phyloP scores from a whole-genome alignment of 495 filamentous ascomycete genomes.

The Penicillium malachiteum region DNA sequence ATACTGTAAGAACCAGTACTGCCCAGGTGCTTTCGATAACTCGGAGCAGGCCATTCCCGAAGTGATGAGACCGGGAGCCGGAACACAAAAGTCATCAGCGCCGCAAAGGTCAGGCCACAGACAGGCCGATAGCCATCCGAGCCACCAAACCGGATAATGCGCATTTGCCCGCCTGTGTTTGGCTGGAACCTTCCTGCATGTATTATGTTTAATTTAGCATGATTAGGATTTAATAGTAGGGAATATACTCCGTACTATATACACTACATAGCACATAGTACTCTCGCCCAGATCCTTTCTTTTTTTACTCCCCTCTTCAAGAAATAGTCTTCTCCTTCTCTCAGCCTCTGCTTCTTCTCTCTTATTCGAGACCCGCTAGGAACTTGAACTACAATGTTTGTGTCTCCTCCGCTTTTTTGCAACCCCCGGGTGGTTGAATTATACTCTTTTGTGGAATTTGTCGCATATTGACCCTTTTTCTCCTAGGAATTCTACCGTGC shows the following conservation, averaged over 20 bases:
- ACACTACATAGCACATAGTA: conserved; percentile 11
- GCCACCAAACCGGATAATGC: conserved; percentile 10
- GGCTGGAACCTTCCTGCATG: conserved; percentile 13
- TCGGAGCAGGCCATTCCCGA: conserved; percentile 13
- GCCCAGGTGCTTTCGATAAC: conserved; percentile 16
- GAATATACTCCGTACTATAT: conserved; percentile 6
- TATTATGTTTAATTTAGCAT: conserved; percentile 11
- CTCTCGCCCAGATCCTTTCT: conserved; percentile 12
- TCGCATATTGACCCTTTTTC: conserved; percentile 16
- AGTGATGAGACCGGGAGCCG: conserved; percentile 9
- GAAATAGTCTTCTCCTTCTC: conserved; percentile 18
- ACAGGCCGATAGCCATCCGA: conserved; percentile 13
- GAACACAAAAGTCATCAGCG: conserved; percentile 11
- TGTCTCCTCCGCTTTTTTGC: conserved; percentile 12
- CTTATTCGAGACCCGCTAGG: conserved; percentile 17
- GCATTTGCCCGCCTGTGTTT: conserved; percentile 15
- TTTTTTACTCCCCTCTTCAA: conserved; percentile 14
- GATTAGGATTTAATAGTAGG: conserved; percentile 9
- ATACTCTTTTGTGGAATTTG: conserved; percentile 15
- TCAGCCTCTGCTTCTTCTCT: conserved; percentile 16
- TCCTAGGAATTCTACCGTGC: conserved; percentile 54
- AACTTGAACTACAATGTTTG: conserved; percentile 20
- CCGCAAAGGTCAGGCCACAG: conserved; percentile 17
- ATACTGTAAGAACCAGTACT: conserved; percentile 16
- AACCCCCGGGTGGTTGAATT: conserved; percentile 11